Evolutionary conservation across 768 basidiomycete species (phyloP), one percentile per base, ranked within the genome.

Genomic region (Podaxis mareebaensis): DNA sequence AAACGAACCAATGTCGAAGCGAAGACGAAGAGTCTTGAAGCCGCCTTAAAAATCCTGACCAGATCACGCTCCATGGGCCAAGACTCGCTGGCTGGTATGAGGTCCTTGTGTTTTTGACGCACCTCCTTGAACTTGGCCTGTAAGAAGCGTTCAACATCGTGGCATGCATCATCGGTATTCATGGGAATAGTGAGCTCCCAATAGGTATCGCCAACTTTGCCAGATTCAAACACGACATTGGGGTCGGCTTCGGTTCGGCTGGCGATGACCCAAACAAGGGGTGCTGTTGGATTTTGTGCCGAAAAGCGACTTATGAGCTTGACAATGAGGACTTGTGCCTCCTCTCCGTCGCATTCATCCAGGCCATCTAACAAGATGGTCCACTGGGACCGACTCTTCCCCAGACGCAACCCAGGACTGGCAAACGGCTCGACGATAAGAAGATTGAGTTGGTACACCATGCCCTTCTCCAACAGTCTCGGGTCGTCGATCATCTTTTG

Each of bases 191-290:
- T n/a, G 8, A 38, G 36, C 3, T 51, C 26, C 36, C 4, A 46
- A 26, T 20, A 28, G 36, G 24, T 39, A 12, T 24, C 30, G 0
- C 1, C 13, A 15, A 38, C 44, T 4, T 4, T 17, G 17, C n/a
- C 46, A 12, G 11, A 44, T n/a, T 7, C 11, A 24, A 59, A 49
- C 15, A 28, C n/a, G 48, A 20, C 1, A 1, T 52, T 39, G 12
- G 53, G n/a, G 15, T 52, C 49, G 4, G 58, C 20, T 24, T 60
- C 58, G 3, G 49, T 38, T n/a, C 58, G 49, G 15, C 58, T 60
- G 5, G 58, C 15, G 33, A 54, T 17, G 13, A 54, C 13, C 53
- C 33, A 54, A 8, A 36, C 36, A 13, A 54, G 53, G 3, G 53
- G 53, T 8, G 53, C 11, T 36, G 15, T 30, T 10, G 53, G 33